phyloP scores from a whole-genome alignment of 352 stramenopile genomes.

The Phytophthora palmivora region DNA sequence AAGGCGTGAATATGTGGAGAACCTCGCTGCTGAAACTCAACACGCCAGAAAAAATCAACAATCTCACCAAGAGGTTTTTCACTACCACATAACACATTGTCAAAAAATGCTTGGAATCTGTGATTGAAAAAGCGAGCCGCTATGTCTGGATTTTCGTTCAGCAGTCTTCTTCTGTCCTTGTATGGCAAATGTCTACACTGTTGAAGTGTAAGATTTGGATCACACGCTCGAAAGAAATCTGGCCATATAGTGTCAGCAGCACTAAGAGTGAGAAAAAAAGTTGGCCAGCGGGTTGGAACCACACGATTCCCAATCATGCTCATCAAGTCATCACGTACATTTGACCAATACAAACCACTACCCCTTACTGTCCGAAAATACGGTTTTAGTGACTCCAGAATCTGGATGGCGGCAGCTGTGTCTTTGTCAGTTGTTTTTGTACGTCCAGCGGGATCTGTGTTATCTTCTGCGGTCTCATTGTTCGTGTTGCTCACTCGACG shows the following conservation, averaged over 20 bases:
- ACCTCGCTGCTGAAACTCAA: constrained; percentile 34
- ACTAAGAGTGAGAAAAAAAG: constrained; percentile 37
- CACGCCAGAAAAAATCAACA: constrained; percentile 32
- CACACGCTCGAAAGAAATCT: constrained; percentile 30
- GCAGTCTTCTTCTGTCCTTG: background rate
- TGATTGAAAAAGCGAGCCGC: constrained; percentile 26
- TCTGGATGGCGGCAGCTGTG: background rate
- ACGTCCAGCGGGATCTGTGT: too few species aligned
- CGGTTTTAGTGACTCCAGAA: constrained; percentile 15
- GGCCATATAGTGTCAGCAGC: constrained; percentile 39
- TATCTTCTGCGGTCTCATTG: background rate
- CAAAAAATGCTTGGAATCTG: constrained; percentile 31
- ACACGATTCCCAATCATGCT: constrained; percentile 22
- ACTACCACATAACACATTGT: background rate
- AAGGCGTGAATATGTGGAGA: constrained; percentile 33
- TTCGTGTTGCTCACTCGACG: background rate
- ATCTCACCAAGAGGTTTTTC: constrained; percentile 27
- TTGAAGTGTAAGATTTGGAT: constrained; percentile 5
- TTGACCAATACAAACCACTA: constrained; percentile 18
- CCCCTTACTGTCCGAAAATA: constrained; percentile 16
- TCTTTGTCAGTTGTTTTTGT: too few species aligned
- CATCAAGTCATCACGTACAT: constrained; percentile 29
- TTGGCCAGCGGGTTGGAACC: constrained; percentile 20
- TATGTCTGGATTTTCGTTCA: constrained; percentile 34
- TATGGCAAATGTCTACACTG: background rate